phyloP scores from a whole-genome alignment of 495 filamentous ascomycete species.

The Xylaria intraflava region DNA sequence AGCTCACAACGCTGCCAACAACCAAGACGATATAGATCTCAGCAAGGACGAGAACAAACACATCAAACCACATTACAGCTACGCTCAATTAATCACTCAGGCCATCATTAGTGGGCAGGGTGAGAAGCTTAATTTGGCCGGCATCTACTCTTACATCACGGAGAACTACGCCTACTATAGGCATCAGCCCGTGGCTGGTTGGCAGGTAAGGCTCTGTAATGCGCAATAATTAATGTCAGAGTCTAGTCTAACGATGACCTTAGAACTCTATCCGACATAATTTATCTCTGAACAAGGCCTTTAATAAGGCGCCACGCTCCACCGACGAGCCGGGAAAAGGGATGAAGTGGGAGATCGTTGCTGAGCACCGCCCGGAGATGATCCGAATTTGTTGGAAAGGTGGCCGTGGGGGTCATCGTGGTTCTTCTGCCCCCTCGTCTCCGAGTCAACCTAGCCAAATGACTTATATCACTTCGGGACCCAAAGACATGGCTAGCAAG shows the following conservation, averaged over 20 bases:
- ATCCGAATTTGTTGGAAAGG: conserved; percentile 40
- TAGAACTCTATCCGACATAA: conserved; percentile 97
- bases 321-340: conserved; percentile 97
- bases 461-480: conserved; percentile 43
- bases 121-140: conserved; percentile 77
- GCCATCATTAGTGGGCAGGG: conserved; percentile 80
- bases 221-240: neutral
- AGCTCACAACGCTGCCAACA: conserved; percentile 39
- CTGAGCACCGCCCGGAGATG: conserved; percentile 71
- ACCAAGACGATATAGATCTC: conserved; percentile 63
- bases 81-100: conserved; percentile 94
- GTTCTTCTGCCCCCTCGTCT: conserved; percentile 51
- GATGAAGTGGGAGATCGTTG: conserved; percentile 94
- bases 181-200: conserved; percentile 63
- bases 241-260: neutral
- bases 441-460: conserved; percentile 40
- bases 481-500: conserved; percentile 39
- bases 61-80: conserved; percentile 90
- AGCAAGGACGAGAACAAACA: conserved; percentile 75
- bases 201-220: conserved; percentile 61
- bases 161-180: conserved; percentile 86
- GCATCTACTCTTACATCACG: conserved; percentile 89
- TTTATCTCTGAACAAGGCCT: conserved; percentile 84
- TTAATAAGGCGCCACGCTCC: conserved; percentile 82
- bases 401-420: conserved; percentile 51